Base-by-base conservation (phyloP, 345 rosid species). In the Lepidium africanum region DNA sequence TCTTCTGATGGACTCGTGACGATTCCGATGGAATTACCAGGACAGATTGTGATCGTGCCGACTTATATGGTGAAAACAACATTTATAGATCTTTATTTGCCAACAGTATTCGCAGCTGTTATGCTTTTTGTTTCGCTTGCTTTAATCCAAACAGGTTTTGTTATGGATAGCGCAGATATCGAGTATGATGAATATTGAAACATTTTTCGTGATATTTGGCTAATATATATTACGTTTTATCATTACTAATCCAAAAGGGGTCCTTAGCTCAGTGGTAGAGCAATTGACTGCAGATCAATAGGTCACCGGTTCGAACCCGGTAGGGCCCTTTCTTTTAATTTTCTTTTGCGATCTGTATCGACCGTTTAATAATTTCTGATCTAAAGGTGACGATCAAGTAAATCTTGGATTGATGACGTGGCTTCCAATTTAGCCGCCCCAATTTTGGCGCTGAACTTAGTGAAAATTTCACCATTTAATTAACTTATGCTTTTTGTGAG, bases 241-340 rank as follows among this genome's bases (percentile, higher is more conserved):
- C n/a, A n/a, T n/a, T n/a, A n/a, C n/a, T n/a, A n/a, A n/a, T n/a
- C n/a, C n/a, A n/a, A n/a, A n/a, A n/a, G n/a, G 86, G 86, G 85
- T 84, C 83, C 82, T 79, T 86, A 80, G 89, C 87, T 88, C 86
- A 83, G 89, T 83, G 84, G 91, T 86, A 83, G 91, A 86, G 87
- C 87, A 86, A 81, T 84, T 86, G 87, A 84, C 86, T 88, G 82
- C 84, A 81, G 89, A 81, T 86, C 86, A 84, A 82, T 84, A 84
- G 89, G 89, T 81, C 86, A 80, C 74, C 70, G 82, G 82, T 76
- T 78, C 75, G 76, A 78, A 72, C 63, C 72, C 75, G 76, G 80
- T 78, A 75, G 84, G 84, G 81, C 79, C 79, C 75, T 62, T 14
- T 13, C 11, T 17, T 19, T 67, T 42, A 1, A 0, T 48, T 19